phyloP scores from a whole-genome alignment of 768 basidiomycete genomes.

The Trametes gibbosa region DNA sequence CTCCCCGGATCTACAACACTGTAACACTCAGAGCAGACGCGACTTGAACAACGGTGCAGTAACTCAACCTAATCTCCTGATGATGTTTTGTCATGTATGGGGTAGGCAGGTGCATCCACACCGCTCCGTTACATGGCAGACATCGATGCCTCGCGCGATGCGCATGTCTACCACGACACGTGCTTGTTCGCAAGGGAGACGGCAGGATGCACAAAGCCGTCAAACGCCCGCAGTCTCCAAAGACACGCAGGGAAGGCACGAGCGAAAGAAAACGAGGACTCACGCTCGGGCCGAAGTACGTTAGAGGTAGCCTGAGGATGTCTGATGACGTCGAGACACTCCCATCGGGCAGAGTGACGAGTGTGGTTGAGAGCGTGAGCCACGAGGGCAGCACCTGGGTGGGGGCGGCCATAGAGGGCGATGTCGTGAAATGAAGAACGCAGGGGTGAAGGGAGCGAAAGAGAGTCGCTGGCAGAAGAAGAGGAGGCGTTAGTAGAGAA shows the following conservation, averaged over 20 bases:
- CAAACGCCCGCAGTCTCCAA: not conserved
- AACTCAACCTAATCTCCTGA: too few relatives aligned
- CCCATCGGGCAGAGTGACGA: slow-evolving; percentile 53
- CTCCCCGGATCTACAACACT: too few relatives aligned
- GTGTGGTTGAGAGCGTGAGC: slow-evolving; percentile 57
- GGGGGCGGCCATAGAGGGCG: slow-evolving; percentile 48
- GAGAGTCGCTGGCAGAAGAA: slow-evolving; percentile 15
- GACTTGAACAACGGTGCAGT: too few relatives aligned
- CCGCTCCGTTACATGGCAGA: too few relatives aligned
- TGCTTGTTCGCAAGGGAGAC: not conserved
- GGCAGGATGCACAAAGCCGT: not conserved
- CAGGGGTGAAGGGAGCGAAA: slow-evolving; percentile 10
- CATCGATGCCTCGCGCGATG: not conserved
- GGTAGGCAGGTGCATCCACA: too few relatives aligned
- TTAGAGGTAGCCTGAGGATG: slow-evolving; percentile 64
- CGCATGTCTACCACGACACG: not conserved
- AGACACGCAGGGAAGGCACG: not conserved
- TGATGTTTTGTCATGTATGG: too few relatives aligned
- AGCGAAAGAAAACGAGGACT: slow-evolving; percentile 33
- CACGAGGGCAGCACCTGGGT: slow-evolving; percentile 72
- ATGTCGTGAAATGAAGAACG: not conserved
- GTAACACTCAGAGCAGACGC: too few relatives aligned
- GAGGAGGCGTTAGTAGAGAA: slow-evolving; percentile 19
- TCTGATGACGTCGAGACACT: slow-evolving; percentile 53
- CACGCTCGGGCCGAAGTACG: slow-evolving; percentile 82